Evolutionary conservation across 2,329 filamentous ascomycete genomes (phyloP).

Genomic region (Fusarium sp.): DNA sequence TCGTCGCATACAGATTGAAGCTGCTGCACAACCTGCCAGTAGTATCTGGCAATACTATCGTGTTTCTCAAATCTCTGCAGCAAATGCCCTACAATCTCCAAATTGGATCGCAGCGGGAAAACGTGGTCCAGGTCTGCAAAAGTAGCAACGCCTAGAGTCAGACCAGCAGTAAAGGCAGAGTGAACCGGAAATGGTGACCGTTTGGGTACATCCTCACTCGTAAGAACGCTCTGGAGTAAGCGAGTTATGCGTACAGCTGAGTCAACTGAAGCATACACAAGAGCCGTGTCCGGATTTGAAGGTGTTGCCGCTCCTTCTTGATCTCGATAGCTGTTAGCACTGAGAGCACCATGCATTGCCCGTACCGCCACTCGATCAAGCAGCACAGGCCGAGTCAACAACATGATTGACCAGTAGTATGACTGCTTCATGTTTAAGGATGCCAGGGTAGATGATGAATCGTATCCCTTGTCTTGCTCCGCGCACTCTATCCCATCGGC

Average conservation of each 20-base stretch:
- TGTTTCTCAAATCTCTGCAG: not conserved
- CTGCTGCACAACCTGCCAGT: not conserved
- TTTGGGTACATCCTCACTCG: not conserved
- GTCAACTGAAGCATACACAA: not conserved
- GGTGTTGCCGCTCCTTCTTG: fast-evolving
- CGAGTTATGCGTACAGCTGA: not conserved
- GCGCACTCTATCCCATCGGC: not conserved
- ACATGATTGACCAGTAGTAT: not conserved
- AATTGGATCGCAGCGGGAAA: not conserved
- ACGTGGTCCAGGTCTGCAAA: not conserved
- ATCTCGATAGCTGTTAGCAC: not conserved
- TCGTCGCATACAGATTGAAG: not conserved
- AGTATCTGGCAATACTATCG: not conserved
- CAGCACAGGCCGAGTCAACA: not conserved
- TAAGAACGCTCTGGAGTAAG: not conserved
- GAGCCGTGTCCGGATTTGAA: not conserved
- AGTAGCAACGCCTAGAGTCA: not conserved
- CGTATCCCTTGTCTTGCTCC: not conserved
- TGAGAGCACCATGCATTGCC: not conserved
- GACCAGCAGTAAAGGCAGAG: not conserved
- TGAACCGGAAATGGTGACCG: not conserved
- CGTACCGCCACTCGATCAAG: not conserved
- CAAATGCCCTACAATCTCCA: fast-evolving
- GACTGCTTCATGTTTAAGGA: not conserved
- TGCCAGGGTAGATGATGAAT: not conserved